phyloP scores from a whole-genome alignment of 208 protist genomes.

The Angomonas ambiguus region DNA sequence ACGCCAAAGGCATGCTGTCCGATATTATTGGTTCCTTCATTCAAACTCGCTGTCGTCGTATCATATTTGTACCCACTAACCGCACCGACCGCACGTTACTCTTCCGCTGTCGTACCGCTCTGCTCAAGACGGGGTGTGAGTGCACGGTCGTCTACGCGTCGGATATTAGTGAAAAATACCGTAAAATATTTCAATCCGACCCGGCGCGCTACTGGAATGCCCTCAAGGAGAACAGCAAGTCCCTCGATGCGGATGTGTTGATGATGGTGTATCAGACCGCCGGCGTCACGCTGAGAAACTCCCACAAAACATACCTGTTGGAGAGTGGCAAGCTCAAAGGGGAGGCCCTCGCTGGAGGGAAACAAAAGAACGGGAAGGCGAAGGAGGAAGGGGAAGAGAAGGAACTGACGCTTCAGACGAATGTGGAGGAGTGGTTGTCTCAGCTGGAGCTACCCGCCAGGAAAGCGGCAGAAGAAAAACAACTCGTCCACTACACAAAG shows the following conservation, averaged over 20 bases:
- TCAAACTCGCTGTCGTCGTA: constrained; percentile 33
- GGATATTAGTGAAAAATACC: constrained; percentile 52
- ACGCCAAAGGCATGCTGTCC: constrained; percentile 79
- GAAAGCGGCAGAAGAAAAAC: constrained; percentile 34
- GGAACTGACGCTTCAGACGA: constrained; percentile 18
- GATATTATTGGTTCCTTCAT: constrained; percentile 75
- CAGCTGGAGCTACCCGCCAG: constrained; percentile 39
- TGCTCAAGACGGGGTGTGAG: constrained; percentile 44
- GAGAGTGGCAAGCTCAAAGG: constrained; percentile 1
- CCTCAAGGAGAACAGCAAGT: constrained; percentile 37
- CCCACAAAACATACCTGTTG: constrained; percentile 28
- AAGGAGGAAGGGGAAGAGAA: constrained; percentile 7
- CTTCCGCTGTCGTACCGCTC: constrained; percentile 67
- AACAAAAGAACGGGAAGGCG: not conserved
- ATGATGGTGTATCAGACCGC: constrained; percentile 44
- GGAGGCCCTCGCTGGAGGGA: too few species aligned
- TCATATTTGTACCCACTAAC: constrained; percentile 84
- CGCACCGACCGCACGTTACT: constrained; percentile 76
- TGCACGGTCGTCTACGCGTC: constrained; percentile 73
- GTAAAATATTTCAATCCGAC: constrained; percentile 63
- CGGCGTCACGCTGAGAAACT: constrained; percentile 45
- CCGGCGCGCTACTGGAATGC: constrained; percentile 59
- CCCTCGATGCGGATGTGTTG: constrained; percentile 59
- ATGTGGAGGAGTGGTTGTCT: constrained; percentile 52
- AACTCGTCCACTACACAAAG: constrained; percentile 43